Evolutionary conservation across 352 stramenopile species (phyloP).

Genomic region (Elongisporangium prolatum): DNA sequence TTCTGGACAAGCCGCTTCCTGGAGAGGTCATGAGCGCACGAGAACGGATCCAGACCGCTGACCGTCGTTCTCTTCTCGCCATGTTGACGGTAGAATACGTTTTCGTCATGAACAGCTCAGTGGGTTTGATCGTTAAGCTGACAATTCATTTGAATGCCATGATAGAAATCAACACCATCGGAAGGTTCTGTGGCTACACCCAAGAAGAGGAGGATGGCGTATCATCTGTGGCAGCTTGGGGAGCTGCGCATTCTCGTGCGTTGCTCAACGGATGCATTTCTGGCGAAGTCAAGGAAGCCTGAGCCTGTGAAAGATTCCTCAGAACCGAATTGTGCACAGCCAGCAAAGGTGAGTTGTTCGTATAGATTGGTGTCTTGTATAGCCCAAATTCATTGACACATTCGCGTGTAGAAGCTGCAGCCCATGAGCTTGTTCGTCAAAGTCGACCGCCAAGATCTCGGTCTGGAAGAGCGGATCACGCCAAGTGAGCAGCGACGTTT

Average conservation of each 20-base stretch:
- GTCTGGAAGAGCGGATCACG: slow-evolving; percentile 55
- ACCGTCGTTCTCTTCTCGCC: slow-evolving; percentile 17
- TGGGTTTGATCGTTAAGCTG: neutral
- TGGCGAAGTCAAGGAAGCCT: slow-evolving; percentile 3
- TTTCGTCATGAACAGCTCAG: too few species aligned
- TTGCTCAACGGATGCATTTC: slow-evolving; percentile 28
- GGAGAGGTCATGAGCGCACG: slow-evolving; percentile 18
- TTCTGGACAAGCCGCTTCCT: slow-evolving; percentile 44
- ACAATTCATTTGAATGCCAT: neutral
- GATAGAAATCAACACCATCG: neutral
- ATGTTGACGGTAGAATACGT: slow-evolving; percentile 25
- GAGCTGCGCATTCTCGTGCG: slow-evolving; percentile 58
- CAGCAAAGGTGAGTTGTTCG: slow-evolving; percentile 3
- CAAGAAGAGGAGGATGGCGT: slow-evolving; percentile 26
- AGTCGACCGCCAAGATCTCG: slow-evolving; percentile 46
- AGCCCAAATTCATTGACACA: neutral
- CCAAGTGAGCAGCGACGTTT: slow-evolving; percentile 51
- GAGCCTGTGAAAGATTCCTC: slow-evolving; percentile 3
- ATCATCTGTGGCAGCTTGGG: slow-evolving; percentile 66
- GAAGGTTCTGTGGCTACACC: neutral
- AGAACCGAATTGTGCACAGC: too few species aligned
- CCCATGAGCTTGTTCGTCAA: slow-evolving; percentile 71
- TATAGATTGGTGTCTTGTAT: neutral
- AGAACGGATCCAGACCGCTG: slow-evolving; percentile 25
- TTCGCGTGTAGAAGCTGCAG: slow-evolving; percentile 1